Evolutionary conservation across 305 asterid genomes (phyloP).

Genomic region (Caryopteris hybrid): DNA sequence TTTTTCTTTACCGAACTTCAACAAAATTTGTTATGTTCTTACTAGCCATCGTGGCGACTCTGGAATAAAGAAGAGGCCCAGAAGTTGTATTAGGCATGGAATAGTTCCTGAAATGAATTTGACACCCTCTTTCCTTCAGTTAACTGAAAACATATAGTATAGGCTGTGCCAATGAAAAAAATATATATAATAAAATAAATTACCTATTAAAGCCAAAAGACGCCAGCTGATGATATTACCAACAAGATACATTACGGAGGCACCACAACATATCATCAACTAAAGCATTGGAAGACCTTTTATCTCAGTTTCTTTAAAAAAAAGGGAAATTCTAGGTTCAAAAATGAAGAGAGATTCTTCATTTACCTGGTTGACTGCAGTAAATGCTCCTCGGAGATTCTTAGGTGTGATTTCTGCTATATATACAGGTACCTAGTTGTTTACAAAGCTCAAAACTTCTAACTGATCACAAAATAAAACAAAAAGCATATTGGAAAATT

Average conservation of each 20-base stretch:
- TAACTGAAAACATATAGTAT: neutral
- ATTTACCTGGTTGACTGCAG: slow-evolving; percentile 76
- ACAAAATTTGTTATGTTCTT: slow-evolving; percentile 15
- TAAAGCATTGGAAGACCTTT: slow-evolving; percentile 18
- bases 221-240: slow-evolving; percentile 58
- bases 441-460: slow-evolving; percentile 21
- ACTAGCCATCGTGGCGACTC: slow-evolving; percentile 98
- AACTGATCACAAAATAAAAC: neutral
- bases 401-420: slow-evolving; percentile 88
- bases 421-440: slow-evolving; percentile 72
- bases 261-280: slow-evolving; percentile 61
- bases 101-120: slow-evolving; percentile 50
- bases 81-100: slow-evolving; percentile 57
- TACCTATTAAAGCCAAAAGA: slow-evolving; percentile 50
- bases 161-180: no score
- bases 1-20: neutral
- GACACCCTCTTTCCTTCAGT: slow-evolving; percentile 5
- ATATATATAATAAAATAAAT: no score
- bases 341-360: neutral
- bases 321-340: neutral
- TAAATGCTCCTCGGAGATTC: slow-evolving; percentile 80
- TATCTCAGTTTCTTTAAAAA: slow-evolving; percentile 8
- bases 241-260: slow-evolving; percentile 42
- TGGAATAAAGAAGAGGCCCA: slow-evolving; percentile 65
- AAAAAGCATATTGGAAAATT: neutral